phyloP scores from a whole-genome alignment of 2,329 filamentous ascomycete genomes.

The Eutypa lata region DNA sequence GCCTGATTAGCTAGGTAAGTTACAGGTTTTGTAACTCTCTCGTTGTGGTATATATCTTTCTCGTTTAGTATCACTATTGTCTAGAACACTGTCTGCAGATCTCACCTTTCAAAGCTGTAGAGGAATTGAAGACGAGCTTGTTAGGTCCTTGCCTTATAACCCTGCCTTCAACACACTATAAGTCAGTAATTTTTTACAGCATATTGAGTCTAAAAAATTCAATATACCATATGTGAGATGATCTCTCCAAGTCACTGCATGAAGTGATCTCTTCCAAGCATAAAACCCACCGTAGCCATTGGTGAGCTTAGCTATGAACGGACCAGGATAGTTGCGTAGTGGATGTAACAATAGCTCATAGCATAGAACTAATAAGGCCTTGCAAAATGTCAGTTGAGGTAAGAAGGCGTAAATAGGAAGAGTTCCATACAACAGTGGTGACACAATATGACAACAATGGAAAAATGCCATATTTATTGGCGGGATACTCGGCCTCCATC shows the following conservation, averaged over 20 bases:
- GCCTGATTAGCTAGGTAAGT: conserved; percentile 5
- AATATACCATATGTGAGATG: conserved; percentile 6
- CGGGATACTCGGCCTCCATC: no score
- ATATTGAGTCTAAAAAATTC: not conserved
- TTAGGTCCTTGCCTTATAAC: conserved; percentile 13
- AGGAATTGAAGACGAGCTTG: conserved; percentile 15
- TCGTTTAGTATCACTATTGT: not conserved
- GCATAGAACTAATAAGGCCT: not conserved
- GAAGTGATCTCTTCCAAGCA: conserved; percentile 2
- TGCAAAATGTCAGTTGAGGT: no score
- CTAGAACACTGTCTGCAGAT: not conserved
- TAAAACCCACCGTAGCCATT: conserved; percentile 3
- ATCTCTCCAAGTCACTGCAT: conserved; percentile 2
- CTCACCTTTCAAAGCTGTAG: conserved; percentile 8
- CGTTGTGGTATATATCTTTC: conserved; percentile 12
- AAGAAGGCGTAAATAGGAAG: no score
- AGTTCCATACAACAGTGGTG: no score
- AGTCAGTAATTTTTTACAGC: not conserved
- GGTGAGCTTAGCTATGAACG: conserved; percentile 3
- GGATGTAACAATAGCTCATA: conserved; percentile 5
- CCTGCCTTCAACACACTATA: not conserved
- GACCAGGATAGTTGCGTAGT: conserved; percentile 3
- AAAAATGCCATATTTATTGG: no score
- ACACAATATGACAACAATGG: no score
- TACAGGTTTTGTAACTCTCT: conserved; percentile 9